These are phyloP conservation scores for Lactuca saligna DNA, from an alignment of 129 eudicot genomes.

Conservation along the genomic window DNA sequence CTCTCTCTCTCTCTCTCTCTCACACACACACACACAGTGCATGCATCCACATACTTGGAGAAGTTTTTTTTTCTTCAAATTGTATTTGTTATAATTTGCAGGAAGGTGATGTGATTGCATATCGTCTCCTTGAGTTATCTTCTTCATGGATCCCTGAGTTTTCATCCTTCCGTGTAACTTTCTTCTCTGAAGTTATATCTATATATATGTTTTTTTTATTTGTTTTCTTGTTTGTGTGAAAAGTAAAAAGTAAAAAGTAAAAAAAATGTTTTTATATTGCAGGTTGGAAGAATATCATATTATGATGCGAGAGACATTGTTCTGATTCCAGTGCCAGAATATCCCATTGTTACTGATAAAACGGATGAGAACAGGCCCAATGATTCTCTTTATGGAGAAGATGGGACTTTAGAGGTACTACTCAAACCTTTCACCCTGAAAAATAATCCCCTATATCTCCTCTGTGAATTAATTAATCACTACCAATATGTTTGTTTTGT, in stretches of 20 bases:
- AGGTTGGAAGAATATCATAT: conserved; percentile 79
- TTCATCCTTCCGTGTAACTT: conserved; percentile 70
- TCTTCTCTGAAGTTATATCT: not conserved
- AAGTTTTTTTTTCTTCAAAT: not conserved
- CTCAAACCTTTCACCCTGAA: conserved; percentile 9
- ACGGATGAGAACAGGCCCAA: conserved; percentile 51
- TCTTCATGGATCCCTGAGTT: conserved; percentile 87
- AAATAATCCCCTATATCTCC: too few relatives aligned
- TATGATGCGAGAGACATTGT: conserved; percentile 49
- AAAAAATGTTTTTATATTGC: not conserved
- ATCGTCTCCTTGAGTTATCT: conserved; percentile 77
- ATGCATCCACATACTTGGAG: not conserved
- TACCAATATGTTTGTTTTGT: not conserved
- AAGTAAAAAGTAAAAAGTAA: not conserved
- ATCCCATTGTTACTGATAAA: conserved; percentile 53
- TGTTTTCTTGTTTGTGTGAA: not conserved
- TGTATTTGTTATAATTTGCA: conserved; percentile 29
- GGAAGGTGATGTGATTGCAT: conserved; percentile 89
- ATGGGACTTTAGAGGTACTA: conserved; percentile 92
- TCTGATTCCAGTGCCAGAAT: conserved; percentile 67
- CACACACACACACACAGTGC: not conserved
- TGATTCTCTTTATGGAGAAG: conserved; percentile 69
- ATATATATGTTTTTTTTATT: not conserved
- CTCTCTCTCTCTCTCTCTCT: not conserved
- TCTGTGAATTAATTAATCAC: too few relatives aligned